Base-by-base conservation (phyloP, 106 monocot genomes). In the Acorus calamus region DNA sequence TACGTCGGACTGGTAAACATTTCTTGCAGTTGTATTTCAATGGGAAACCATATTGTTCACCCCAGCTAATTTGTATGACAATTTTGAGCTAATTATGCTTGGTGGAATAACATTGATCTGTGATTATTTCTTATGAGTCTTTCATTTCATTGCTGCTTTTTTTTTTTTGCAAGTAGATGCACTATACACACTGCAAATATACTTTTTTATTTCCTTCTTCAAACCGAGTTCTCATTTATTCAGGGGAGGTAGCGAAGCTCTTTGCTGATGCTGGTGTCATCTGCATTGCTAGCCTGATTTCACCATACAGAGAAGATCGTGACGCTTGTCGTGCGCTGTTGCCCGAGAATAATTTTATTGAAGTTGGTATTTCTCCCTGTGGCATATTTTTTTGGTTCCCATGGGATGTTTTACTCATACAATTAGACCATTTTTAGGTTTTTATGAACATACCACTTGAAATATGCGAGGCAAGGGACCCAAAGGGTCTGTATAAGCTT, bases 231-330 rank as follows among this genome's bases (percentile, higher is more conserved):
- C 11, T 67, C 62, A 8, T 56, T 54, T 28, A 68, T 70, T 12
- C 57, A 93, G 93, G 93, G 44, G 93, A 93, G 68, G 86, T 93
- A 53, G 89, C 93, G 65, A 93, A 93, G 61, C 85, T 93, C 7
- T 93, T 93, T 77, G 89, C 93, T 11, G 93, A 93, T 86, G 83
- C 86, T 68, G 93, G 93, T 59, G 69, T 93, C 49, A 93, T 93
- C 66, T 93, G 93, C 66, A 93, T 93, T 66, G 86, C 86, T 12
- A 81, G 93, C 73, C 83, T 93, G 73, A 93, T 89, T 72, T 93
- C 93, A 66, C 93, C 93, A 59, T 93, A 89, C 59, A 80, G 93
- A 69, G 79, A 66, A 64, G 93, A 93, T 12, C 80, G 89, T 12
- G 89, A 89, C 73, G 75, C 86, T 12, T 93, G 93, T 43, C 89